Conservation (phyloP, 176 grass and related monocot genomes). For the Melocanna baccifera region DNA sequence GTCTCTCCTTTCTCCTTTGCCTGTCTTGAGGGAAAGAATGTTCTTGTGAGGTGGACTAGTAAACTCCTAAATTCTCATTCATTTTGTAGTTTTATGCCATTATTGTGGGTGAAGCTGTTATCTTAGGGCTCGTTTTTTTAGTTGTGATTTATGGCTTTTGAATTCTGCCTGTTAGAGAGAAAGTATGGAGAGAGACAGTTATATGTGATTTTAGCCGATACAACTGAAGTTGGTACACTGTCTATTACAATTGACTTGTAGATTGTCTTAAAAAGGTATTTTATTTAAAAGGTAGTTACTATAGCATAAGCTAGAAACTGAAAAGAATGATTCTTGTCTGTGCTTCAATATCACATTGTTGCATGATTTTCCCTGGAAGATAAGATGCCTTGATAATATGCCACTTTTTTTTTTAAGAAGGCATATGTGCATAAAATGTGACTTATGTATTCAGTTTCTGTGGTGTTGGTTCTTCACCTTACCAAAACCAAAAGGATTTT, state of each 20-base stretch:
- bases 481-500: not conserved
- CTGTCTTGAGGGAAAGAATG: constrained; percentile 20
- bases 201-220: too few relatives aligned
- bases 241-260: too few relatives aligned
- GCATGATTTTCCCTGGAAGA: not conserved
- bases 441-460: not conserved
- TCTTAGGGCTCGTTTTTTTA: not conserved
- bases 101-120: constrained; percentile 16
- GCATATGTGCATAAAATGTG: constrained; percentile 11
- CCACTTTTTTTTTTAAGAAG: not conserved
- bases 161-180: too few relatives aligned
- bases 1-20: constrained; percentile 6
- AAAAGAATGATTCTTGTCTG: not conserved
- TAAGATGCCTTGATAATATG: constrained; percentile 1
- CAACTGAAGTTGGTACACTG: too few relatives aligned
- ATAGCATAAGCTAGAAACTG: too few relatives aligned
- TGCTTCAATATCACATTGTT: not conserved
- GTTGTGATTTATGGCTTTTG: too few relatives aligned
- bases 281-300: too few relatives aligned
- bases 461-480: constrained; percentile 23
- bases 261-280: too few relatives aligned
- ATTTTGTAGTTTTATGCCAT: constrained; percentile 17
- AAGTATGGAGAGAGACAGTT: too few relatives aligned
- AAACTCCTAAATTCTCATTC: constrained; percentile 22
- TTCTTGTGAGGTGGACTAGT: constrained; percentile 33